Percentiles rank a stretch among this genome's conserved stretches.
Conservation (phyloP, 2,329 filamentous ascomycete species). For the Lasiodiplodia citricola region DNA sequence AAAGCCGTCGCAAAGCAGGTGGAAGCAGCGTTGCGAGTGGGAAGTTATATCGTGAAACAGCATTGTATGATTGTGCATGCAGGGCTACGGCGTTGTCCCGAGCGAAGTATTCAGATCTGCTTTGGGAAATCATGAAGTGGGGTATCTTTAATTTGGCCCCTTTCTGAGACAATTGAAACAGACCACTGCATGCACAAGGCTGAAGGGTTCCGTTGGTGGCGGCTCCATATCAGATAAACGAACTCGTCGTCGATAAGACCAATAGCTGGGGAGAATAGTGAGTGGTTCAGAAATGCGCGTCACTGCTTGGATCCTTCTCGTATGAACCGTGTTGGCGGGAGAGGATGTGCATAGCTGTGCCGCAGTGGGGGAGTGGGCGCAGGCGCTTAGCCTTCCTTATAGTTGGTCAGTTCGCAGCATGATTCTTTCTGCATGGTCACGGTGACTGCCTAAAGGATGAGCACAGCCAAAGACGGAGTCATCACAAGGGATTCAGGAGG, state of each 20-base stretch:
- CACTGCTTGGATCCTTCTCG: neutral
- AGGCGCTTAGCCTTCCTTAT: neutral
- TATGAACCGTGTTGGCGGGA: neutral
- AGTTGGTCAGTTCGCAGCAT: slow-evolving; percentile 3
- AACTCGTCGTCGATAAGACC: neutral
- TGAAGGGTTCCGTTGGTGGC: neutral
- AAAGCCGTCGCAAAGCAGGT: slow-evolving; percentile 29
- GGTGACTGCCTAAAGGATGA: slow-evolving; percentile 6
- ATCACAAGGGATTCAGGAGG: neutral
- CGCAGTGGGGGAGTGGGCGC: neutral
- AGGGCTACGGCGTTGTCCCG: slow-evolving; percentile 21
- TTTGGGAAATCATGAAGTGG: slow-evolving; percentile 20
- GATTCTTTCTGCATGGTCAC: neutral
- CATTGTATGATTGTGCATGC: neutral
- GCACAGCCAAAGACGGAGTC: neutral
- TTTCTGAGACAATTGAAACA: slow-evolving; percentile 17
- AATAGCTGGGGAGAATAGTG: neutral
- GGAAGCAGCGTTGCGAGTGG: slow-evolving; percentile 30
- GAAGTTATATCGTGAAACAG: slow-evolving; percentile 17
- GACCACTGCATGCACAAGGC: slow-evolving; percentile 10
- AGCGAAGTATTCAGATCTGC: slow-evolving; percentile 19
- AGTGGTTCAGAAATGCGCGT: neutral
- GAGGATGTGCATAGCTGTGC: neutral
- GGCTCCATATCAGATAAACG: neutral
- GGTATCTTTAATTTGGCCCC: slow-evolving; percentile 23